phyloP scores from a whole-genome alignment of 345 rosid genomes.

The Sisymbrium altissimum region DNA sequence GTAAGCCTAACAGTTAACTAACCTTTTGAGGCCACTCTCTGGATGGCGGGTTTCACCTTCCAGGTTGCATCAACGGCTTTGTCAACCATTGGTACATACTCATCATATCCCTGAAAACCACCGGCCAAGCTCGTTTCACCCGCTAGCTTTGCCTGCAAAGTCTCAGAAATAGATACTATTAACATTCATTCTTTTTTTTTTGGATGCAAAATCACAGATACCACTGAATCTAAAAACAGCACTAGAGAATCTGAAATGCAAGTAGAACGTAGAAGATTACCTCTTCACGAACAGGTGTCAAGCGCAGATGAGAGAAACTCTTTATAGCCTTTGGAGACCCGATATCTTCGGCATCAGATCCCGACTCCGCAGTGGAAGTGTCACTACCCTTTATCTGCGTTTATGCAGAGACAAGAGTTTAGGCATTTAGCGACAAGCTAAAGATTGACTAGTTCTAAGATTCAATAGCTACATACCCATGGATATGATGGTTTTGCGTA shows the following conservation, averaged over 20 bases:
- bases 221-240: background rate
- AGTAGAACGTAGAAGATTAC: conserved; percentile 35
- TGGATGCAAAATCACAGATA: background rate
- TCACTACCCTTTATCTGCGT: conserved; percentile 88
- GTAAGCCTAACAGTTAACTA: conserved; percentile 13
- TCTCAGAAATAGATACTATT: background rate
- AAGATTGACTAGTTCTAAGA: background rate
- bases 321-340: conserved; percentile 88
- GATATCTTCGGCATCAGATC: conserved; percentile 97
- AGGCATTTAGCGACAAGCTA: background rate
- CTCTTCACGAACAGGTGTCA: conserved; percentile 99
- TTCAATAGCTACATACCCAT: conserved; percentile 43
- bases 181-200: background rate
- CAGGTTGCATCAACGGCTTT: conserved; percentile 90
- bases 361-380: conserved; percentile 98
- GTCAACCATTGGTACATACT: conserved; percentile 97
- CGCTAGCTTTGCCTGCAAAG: conserved; percentile 62
- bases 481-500: conserved; percentile 81
- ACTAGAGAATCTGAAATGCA: background rate
- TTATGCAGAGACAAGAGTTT: background rate
- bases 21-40: conserved; percentile 69
- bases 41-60: conserved; percentile 59
- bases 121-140: conserved; percentile 67
- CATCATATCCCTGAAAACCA: conserved; percentile 87
- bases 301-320: conserved; percentile 79